These are phyloP conservation scores for Populus nigra DNA, from an alignment of 345 rosid genomes.

Conservation along the genomic window DNA sequence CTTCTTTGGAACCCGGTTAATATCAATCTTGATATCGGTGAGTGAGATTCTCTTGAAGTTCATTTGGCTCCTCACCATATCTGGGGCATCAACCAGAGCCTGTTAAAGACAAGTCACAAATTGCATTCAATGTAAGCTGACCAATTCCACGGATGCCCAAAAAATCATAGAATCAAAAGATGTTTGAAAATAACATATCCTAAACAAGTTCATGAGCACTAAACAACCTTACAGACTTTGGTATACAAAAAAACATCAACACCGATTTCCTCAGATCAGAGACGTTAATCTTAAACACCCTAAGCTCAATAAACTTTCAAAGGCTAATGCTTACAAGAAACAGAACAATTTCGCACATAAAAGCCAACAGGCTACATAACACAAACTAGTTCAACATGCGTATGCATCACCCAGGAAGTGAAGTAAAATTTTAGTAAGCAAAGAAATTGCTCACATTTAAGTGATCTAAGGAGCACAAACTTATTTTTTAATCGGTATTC, in stretches of 20 bases:
- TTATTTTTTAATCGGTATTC: neutral
- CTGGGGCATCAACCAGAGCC: conserved; percentile 96
- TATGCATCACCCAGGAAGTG: neutral
- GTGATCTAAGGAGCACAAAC: neutral
- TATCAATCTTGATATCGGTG: conserved; percentile 79
- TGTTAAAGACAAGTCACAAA: conserved; percentile 14
- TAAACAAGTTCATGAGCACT: neutral
- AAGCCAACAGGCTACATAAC: neutral
- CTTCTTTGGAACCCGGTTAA: conserved; percentile 75
- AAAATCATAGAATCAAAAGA: neutral
- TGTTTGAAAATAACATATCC: neutral
- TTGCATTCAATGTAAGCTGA: neutral
- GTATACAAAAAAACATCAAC: neutral
- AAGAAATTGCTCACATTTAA: too few species aligned
- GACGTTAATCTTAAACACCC: neutral
- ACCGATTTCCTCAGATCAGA: neutral
- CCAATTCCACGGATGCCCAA: neutral
- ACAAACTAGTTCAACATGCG: neutral
- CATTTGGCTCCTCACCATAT: conserved; percentile 88
- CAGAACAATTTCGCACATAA: neutral
- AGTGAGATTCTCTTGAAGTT: conserved; percentile 91
- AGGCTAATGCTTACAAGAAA: neutral
- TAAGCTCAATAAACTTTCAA: neutral
- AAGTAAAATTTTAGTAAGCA: too few species aligned
- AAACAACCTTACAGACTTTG: neutral